Conservation (phyloP, 2,329 filamentous ascomycete genomes). For the Aspergillus sp. region DNA sequence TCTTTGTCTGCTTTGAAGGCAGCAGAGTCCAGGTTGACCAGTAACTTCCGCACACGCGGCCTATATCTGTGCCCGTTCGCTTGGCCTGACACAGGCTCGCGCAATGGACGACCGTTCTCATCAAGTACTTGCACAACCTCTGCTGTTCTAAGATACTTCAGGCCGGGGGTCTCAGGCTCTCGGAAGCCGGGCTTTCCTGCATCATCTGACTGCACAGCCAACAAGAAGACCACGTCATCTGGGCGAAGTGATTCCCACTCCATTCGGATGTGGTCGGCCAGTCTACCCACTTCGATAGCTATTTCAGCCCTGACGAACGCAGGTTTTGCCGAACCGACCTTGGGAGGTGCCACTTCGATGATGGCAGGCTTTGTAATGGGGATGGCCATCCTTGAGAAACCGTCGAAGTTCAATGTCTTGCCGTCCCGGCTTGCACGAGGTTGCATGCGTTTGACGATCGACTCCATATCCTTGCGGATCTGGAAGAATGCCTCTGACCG, state of each 20-base stretch:
- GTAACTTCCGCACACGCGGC: slow-evolving; percentile 66
- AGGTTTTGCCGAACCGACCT: slow-evolving; percentile 81
- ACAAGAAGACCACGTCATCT: slow-evolving; percentile 86
- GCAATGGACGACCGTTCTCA: slow-evolving; percentile 74
- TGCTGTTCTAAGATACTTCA: slow-evolving; percentile 75
- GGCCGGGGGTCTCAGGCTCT: slow-evolving; percentile 61
- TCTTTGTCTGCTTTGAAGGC: slow-evolving; percentile 78
- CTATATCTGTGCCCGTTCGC: slow-evolving; percentile 63
- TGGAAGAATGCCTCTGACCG: slow-evolving; percentile 91
- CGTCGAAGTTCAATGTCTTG: slow-evolving; percentile 70
- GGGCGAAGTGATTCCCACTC: slow-evolving; percentile 90
- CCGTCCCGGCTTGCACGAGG: slow-evolving; percentile 67
- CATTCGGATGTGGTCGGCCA: slow-evolving; percentile 72
- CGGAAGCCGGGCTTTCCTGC: slow-evolving; percentile 24
- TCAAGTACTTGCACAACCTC: slow-evolving; percentile 85
- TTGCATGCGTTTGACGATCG: slow-evolving; percentile 74
- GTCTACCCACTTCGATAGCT: slow-evolving; percentile 74
- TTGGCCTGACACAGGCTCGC: slow-evolving; percentile 58
- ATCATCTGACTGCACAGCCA: slow-evolving; percentile 67
- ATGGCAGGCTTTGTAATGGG: slow-evolving; percentile 84
- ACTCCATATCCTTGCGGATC: slow-evolving; percentile 87
- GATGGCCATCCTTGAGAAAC: slow-evolving; percentile 89
- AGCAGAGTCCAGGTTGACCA: slow-evolving; percentile 77
- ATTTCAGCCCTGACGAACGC: slow-evolving; percentile 85
- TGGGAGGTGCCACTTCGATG: slow-evolving; percentile 78